Conservation (phyloP, 768 basidiomycete species). For the Suillus ampliporus region DNA sequence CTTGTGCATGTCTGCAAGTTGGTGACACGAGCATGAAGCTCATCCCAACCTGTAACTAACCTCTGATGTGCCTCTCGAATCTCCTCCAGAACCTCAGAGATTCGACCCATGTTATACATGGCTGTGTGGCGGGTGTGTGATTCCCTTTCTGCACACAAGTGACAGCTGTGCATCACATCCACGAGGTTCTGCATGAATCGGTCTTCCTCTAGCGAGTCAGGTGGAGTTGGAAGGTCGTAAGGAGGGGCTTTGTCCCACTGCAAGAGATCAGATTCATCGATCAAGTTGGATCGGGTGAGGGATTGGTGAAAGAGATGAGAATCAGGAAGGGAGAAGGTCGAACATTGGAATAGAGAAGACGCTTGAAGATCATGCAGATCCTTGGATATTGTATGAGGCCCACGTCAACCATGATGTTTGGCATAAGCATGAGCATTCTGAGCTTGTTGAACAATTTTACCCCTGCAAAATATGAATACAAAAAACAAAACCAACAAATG, state of each 20-base stretch:
- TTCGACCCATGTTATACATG: neutral
- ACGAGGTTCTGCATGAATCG: neutral
- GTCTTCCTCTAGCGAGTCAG: neutral
- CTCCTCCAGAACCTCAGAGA: neutral
- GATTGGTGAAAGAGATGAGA: neutral
- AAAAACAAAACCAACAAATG: no score
- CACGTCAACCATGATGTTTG: neutral
- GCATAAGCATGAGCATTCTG: constrained; percentile 6
- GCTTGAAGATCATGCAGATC: no score
- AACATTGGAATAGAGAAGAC: neutral
- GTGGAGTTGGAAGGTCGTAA: neutral
- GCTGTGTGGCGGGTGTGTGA: neutral
- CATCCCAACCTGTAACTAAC: neutral
- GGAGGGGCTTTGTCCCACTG: constrained; percentile 9
- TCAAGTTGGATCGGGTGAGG: neutral
- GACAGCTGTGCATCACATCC: neutral
- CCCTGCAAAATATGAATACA: neutral
- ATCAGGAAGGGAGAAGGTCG: neutral
- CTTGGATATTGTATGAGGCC: no score
- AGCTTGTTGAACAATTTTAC: neutral
- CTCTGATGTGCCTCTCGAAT: neutral
- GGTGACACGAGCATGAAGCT: no score
- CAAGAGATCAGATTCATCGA: constrained; percentile 2
- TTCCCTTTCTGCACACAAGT: neutral
- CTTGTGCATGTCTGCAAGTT: no score